phyloP scores from a whole-genome alignment of 78 protist species.

The Dictyostelium brefeldianum region DNA sequence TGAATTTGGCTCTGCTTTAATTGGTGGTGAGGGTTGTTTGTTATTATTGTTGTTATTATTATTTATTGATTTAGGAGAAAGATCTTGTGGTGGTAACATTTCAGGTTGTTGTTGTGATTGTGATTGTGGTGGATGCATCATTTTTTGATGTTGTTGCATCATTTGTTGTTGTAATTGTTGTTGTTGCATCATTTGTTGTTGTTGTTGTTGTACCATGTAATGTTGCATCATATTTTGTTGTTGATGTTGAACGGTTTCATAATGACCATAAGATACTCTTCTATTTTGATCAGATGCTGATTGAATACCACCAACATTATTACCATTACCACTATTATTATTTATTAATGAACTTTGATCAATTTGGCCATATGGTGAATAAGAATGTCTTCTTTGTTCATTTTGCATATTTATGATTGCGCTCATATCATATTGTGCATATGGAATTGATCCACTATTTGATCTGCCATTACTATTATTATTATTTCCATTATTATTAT shows the following conservation, averaged over 20 bases:
- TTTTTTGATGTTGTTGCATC: slow-evolving; percentile 13
- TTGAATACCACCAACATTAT: neutral
- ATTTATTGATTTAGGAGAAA: neutral
- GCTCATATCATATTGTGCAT: slow-evolving; percentile 19
- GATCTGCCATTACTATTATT: neutral
- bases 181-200: slow-evolving; percentile 35
- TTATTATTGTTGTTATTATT: neutral
- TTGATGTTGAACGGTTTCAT: slow-evolving; percentile 17
- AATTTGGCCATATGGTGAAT: slow-evolving; percentile 11
- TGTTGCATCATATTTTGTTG: slow-evolving; percentile 2
- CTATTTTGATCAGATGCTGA: slow-evolving; percentile 44
- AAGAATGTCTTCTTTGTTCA: slow-evolving; percentile 36
- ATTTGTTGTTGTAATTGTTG: neutral
- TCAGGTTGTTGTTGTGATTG: slow-evolving; percentile 10
- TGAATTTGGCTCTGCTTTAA: neutral
- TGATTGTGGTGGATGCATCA: slow-evolving; percentile 9
- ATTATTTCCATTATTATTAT: neutral
- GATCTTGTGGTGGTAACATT: neutral
- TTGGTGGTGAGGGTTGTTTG: neutral
- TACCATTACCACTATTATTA: slow-evolving; percentile 13
- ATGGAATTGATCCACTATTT: neutral
- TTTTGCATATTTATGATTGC: slow-evolving; percentile 7
- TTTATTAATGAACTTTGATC: neutral
- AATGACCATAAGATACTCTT: slow-evolving; percentile 30
- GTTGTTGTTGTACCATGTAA: slow-evolving; percentile 26